Evolutionary conservation across 495 filamentous ascomycete genomes (phyloP), one percentile per base, ranked within the genome.

Genomic region (Trichoderma parareesei): DNA sequence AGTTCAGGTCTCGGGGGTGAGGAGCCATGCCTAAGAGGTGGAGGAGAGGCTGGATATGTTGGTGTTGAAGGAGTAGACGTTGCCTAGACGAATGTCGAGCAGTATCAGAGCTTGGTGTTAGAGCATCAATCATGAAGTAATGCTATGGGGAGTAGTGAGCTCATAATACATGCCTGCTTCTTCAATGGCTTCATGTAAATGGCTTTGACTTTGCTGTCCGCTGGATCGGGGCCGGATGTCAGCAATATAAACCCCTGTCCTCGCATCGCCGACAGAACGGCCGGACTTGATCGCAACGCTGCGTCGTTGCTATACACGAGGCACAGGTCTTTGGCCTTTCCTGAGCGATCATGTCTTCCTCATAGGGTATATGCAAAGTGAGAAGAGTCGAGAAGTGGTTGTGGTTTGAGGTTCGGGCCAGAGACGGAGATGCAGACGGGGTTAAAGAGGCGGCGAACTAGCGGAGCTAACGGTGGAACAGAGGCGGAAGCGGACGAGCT

Each of bases 181-280:
- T 14, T 48, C 44, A 41, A 11, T 41, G 6, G 44, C 5, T 18
- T 48, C 44, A 27, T 18, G 44, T 16, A 5, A 1, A 18, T 16
- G 44, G 44, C 7, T 16, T n/a, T 18, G 44, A 14, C 13, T 14
- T 18, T 9, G 44, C 44, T 9, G 44, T 41, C 6, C 40, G 40
- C 11, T 5, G 44, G 44, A 48, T 16, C 13, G 44, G 7, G 44
- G 20, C 27, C 13, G 35, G 48, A 61, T 70, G 69, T 37, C 37
- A n/a, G 65, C 70, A 72, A 3, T 13, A 3, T 20, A 66, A 13
- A 13, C 57, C 63, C 40, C 48, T 65, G 13, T 55, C 48, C 13
- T 3, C 10, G 55, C 70, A 72, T 3, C 68, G 65, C 18, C 38
- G 37, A 64, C 70, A 72, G 3, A 49, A 49, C 35, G 70, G 70